phyloP scores from a whole-genome alignment of 1,284 basidiomycete genomes.

The Cryptococcus sp. region DNA sequence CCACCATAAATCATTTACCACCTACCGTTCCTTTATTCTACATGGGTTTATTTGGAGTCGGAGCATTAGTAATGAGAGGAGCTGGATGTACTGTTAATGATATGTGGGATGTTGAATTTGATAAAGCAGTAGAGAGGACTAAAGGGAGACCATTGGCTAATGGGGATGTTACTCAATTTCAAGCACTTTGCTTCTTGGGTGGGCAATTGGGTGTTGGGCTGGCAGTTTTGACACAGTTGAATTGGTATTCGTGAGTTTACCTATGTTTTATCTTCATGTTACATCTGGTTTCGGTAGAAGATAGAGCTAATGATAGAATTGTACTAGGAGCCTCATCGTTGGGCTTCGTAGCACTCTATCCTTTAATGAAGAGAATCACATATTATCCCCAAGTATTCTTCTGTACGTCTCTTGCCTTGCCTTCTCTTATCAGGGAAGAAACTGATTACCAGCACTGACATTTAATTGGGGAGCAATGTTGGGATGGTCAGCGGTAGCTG shows the following conservation, averaged over 20 bases:
- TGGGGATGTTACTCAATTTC: constrained; percentile 70
- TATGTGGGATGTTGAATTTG: constrained; percentile 93
- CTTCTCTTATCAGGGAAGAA: constrained; percentile 4
- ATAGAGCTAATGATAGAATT: constrained; percentile 57
- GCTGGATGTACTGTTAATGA: constrained; percentile 99
- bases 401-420: constrained; percentile 54
- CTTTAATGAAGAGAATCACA: constrained; percentile 95
- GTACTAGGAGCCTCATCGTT: constrained; percentile 85
- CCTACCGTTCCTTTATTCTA: constrained; percentile 67
- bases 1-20: constrained; percentile 66
- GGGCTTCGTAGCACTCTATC: constrained; percentile 82
- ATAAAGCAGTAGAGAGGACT: constrained; percentile 72
- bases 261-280: too few species aligned
- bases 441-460: constrained; percentile 62
- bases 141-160: constrained; percentile 68
- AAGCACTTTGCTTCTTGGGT: constrained; percentile 79
- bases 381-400: constrained; percentile 95
- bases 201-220: constrained; percentile 78
- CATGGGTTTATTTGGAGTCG: constrained; percentile 77
- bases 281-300: too few species aligned
- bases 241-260: constrained; percentile 77
- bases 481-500: constrained; percentile 92
- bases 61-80: constrained; percentile 92
- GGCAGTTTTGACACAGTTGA: constrained; percentile 85
- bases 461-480: constrained; percentile 98